A percentile compares a stretch with the other conserved stretches of the same genome.
Conservation (phyloP, 148 eudicot species). For the Silene uniflora region DNA sequence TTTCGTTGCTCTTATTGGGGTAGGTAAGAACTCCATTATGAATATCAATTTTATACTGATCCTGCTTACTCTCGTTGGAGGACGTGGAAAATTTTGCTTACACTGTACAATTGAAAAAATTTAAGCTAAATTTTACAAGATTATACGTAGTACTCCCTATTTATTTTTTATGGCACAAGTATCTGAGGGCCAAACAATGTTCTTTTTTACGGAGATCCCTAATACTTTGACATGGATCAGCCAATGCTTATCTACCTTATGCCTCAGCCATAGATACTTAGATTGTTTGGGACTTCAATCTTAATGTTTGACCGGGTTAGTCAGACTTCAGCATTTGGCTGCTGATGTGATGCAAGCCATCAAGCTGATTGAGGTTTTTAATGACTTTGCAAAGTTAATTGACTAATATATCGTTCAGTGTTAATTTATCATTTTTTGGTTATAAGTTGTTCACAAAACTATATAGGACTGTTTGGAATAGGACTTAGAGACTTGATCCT, state of each 20-base stretch:
- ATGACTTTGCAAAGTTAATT: not conserved
- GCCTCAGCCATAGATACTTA: not conserved
- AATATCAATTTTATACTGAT: not conserved
- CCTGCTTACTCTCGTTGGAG: not conserved
- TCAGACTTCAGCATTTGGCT: not conserved
- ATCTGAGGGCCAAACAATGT: too few species aligned
- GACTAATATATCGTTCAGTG: not conserved
- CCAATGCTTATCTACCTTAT: too few species aligned
- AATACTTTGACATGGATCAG: too few species aligned
- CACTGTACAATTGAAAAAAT: too few species aligned
- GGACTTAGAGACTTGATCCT: not conserved
- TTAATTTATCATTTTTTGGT: too few species aligned
- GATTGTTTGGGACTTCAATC: not conserved
- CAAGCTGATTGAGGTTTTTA: not conserved
- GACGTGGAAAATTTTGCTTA: too few species aligned
- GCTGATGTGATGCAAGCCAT: not conserved
- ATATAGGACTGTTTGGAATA: not conserved
- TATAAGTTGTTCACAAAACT: not conserved
- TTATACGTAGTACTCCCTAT: too few species aligned
- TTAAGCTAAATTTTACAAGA: too few species aligned
- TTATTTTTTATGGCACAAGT: too few species aligned
- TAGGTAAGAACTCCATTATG: constrained; percentile 55
- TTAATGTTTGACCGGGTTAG: not conserved
- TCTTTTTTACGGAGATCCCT: too few species aligned
- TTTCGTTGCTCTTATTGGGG: constrained; percentile 91